phyloP scores from a whole-genome alignment of 768 basidiomycete genomes.

The Leccinum sublutescens region DNA sequence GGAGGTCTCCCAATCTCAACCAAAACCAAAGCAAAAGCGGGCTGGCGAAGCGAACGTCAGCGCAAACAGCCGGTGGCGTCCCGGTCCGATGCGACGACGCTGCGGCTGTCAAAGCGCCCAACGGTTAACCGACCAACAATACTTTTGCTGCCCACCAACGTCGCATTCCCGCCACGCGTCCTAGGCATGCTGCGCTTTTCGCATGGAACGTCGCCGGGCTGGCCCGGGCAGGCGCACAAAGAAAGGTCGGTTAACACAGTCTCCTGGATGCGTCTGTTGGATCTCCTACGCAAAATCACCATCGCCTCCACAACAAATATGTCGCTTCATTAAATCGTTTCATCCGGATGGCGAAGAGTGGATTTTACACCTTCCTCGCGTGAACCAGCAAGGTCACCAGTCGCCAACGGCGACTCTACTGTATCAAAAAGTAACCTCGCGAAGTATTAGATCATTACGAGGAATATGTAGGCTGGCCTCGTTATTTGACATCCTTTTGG shows the following conservation, averaged over 20 bases:
- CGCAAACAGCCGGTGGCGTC: slow-evolving; percentile 26
- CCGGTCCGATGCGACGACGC: not conserved
- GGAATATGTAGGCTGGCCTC: slow-evolving; percentile 63
- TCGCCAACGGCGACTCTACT: too few species aligned
- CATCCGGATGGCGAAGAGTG: too few species aligned
- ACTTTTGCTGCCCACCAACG: slow-evolving; percentile 46
- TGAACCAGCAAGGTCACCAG: too few species aligned
- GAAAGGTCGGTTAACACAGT: slow-evolving; percentile 52
- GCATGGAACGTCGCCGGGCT: slow-evolving; percentile 83
- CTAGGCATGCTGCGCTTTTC: slow-evolving; percentile 56
- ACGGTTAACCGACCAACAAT: slow-evolving; percentile 72
- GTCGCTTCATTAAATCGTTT: too few species aligned
- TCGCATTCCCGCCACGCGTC: slow-evolving; percentile 52
- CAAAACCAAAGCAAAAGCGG: slow-evolving; percentile 29
- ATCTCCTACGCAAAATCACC: too few species aligned
- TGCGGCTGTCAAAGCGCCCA: slow-evolving; percentile 27
- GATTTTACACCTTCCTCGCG: too few species aligned
- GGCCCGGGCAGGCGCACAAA: slow-evolving; percentile 55
- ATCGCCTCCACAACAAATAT: too few species aligned
- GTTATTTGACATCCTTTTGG: not conserved
- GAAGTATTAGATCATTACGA: slow-evolving; percentile 62
- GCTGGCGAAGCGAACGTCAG: not conserved
- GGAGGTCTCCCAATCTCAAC: slow-evolving; percentile 15
- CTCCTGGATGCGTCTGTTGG: too few species aligned
- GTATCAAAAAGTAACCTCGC: slow-evolving; percentile 75